Percentiles rank a stretch among this genome's conserved stretches.
phyloP scores from a whole-genome alignment of 2,329 filamentous ascomycete species.

The Colletotrichum orbiculare region DNA sequence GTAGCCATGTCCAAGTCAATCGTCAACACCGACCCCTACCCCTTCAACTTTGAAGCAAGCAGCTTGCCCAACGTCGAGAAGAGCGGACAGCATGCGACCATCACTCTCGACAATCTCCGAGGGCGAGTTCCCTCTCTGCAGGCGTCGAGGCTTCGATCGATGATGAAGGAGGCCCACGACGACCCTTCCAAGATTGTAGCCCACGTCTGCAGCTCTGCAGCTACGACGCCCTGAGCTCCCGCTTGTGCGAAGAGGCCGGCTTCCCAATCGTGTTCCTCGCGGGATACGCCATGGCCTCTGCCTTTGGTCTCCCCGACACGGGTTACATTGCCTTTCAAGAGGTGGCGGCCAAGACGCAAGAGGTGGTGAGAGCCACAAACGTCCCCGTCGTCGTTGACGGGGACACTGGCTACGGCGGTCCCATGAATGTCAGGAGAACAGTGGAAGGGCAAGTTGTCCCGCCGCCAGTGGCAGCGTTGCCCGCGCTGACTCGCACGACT shows the following conservation, averaged over 20 bases:
- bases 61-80: slow-evolving; percentile 45
- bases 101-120: slow-evolving; percentile 44
- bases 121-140: slow-evolving; percentile 51
- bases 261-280: slow-evolving; percentile 58
- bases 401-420: slow-evolving; percentile 59
- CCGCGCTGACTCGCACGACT: background rate
- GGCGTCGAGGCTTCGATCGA: slow-evolving; percentile 38
- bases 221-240: slow-evolving; percentile 56
- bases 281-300: slow-evolving; percentile 53
- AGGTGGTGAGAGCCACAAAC: slow-evolving; percentile 49
- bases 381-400: slow-evolving; percentile 58
- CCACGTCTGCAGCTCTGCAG: slow-evolving; percentile 52
- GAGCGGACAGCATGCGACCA: slow-evolving; percentile 15
- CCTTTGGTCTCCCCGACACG: slow-evolving; percentile 57
- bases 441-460: slow-evolving; percentile 50
- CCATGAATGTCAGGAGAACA: slow-evolving; percentile 58
- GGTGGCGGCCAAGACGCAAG: slow-evolving; percentile 57
- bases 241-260: slow-evolving; percentile 56
- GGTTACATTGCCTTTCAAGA: slow-evolving; percentile 61
- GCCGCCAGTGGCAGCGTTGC: background rate
- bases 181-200: slow-evolving; percentile 57
- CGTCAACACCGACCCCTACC: slow-evolving; percentile 46
- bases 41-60: slow-evolving; percentile 44
- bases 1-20: slow-evolving; percentile 42
- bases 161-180: slow-evolving; percentile 52